Percentiles rank a stretch among this genome's conserved stretches.
phyloP scores from a whole-genome alignment of 2,329 filamentous ascomycete genomes.

The Paecilomyces niveus region DNA sequence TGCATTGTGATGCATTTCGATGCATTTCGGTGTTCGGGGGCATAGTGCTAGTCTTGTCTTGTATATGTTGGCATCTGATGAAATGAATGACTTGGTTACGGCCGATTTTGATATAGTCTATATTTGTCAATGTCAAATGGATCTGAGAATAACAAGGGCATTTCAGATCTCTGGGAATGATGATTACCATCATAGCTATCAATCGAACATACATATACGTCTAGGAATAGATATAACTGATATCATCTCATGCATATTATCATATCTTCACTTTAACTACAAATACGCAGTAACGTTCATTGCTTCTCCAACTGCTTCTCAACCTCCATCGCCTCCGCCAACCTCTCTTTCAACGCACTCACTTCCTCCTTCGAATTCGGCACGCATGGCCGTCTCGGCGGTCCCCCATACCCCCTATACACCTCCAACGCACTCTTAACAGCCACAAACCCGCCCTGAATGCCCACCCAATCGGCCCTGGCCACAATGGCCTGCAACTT shows the following conservation, averaged over 20 bases:
- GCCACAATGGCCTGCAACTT: conserved; percentile 70
- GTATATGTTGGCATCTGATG: neutral
- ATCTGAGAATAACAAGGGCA: too few species aligned
- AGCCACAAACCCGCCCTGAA: conserved; percentile 75
- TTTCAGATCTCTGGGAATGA: too few species aligned
- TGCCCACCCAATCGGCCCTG: conserved; percentile 74
- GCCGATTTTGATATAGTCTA: neutral
- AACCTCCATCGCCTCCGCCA: conserved; percentile 31
- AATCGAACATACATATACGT: neutral
- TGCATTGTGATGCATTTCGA: neutral
- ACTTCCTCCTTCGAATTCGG: conserved; percentile 33
- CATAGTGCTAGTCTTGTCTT: neutral
- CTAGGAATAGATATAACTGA: neutral
- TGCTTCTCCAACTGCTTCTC: conserved; percentile 21
- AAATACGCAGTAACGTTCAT: neutral
- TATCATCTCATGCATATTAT: neutral
- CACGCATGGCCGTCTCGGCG: conserved; percentile 61
- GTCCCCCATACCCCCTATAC: conserved; percentile 75
- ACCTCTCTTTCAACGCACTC: conserved; percentile 26
- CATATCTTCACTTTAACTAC: neutral
- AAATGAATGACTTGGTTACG: neutral
- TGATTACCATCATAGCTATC: too few species aligned
- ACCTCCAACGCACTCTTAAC: conserved; percentile 76
- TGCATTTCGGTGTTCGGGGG: neutral
- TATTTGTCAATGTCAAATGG: neutral